These are phyloP conservation scores for Solanum habrochaites DNA, from an alignment of 257 asterid species.

Conservation along the genomic window DNA sequence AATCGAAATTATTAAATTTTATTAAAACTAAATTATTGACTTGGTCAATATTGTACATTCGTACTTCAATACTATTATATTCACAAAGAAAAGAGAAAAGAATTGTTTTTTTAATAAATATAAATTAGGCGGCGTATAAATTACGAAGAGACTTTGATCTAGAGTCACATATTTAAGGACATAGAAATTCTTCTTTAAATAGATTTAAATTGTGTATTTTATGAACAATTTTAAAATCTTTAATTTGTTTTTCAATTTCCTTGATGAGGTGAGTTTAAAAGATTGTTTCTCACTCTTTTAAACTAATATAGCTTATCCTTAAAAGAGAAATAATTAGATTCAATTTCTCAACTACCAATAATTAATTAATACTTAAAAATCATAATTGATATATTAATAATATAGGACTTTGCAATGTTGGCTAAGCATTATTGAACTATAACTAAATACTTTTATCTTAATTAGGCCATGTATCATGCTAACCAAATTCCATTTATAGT, in stretches of 20 bases:
- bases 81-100: too few species aligned
- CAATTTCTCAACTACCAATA: background rate
- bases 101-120: background rate
- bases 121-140: background rate
- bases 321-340: background rate
- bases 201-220: too few species aligned
- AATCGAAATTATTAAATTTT: background rate
- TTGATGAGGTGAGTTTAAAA: background rate
- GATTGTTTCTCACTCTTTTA: background rate
- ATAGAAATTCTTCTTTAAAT: too few species aligned
- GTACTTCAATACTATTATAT: too few species aligned
- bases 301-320: background rate
- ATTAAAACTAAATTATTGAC: too few species aligned
- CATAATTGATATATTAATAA: background rate
- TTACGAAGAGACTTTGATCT: background rate
- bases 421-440: background rate
- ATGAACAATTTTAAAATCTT: too few species aligned
- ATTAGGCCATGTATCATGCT: background rate
- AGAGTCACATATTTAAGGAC: background rate
- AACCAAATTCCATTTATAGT: background rate
- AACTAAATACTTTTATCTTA: background rate
- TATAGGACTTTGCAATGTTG: background rate
- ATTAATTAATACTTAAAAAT: background rate
- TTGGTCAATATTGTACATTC: too few species aligned
- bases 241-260: too few species aligned